Evolutionary conservation across 1,284 basidiomycete genomes (phyloP).

Genomic region (Sanghuangporus baumii): DNA sequence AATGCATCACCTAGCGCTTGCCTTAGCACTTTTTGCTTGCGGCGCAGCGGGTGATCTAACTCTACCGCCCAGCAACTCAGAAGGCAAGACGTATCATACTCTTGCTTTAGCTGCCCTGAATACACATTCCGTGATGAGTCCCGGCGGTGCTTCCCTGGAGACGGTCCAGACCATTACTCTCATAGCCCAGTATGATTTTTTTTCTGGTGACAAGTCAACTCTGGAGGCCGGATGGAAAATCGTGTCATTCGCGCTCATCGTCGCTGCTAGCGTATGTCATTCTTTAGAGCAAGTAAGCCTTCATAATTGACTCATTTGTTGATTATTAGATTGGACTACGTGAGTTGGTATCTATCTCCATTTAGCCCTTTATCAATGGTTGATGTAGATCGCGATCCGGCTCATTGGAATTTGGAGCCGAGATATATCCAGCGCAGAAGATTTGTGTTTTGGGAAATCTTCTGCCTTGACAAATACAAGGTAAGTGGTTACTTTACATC

Average conservation of each 20-base stretch:
- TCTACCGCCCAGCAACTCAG: conserved; percentile 31
- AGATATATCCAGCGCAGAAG: conserved; percentile 22
- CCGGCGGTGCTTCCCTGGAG: conserved; percentile 58
- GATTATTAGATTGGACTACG: conserved; percentile 52
- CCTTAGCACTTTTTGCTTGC: conserved; percentile 53
- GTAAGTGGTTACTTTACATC: background rate
- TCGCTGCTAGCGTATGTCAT: conserved; percentile 56
- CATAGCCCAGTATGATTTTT: conserved; percentile 63
- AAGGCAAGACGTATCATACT: conserved; percentile 47
- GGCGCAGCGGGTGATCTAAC: conserved; percentile 49
- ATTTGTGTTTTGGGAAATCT: conserved; percentile 26
- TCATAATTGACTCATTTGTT: conserved; percentile 15
- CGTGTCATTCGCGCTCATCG: conserved; percentile 53
- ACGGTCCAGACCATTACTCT: conserved; percentile 63
- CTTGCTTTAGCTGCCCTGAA: conserved; percentile 56
- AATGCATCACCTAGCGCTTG: conserved; percentile 45
- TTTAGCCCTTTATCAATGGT: background rate
- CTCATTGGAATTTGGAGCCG: conserved; percentile 22
- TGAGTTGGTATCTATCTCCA: conserved; percentile 30
- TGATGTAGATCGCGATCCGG: conserved; percentile 25
- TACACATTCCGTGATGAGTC: conserved; percentile 55
- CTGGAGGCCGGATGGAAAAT: conserved; percentile 58
- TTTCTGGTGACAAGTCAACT: conserved; percentile 44
- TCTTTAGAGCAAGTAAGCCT: conserved; percentile 14
- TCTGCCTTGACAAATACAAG: conserved; percentile 14